Evolutionary conservation across 371 early-diverging fungal species (phyloP), one percentile per base, ranked within the genome.

Genomic region (Mucor ambiguus): DNA sequence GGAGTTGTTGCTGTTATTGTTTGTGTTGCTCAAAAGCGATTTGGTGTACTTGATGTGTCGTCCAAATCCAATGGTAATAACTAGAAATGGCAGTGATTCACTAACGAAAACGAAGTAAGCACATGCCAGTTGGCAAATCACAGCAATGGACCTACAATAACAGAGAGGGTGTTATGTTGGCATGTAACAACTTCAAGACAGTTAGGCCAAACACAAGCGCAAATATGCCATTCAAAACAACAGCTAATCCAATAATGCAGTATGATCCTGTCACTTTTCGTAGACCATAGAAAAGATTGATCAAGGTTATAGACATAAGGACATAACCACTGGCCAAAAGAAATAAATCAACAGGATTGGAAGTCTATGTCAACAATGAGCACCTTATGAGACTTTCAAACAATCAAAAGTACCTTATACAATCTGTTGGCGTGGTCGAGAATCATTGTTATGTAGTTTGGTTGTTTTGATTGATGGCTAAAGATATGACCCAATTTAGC

Each of bases 21-120:
- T 71, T 73, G 44, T 48, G 70, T 28, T 87, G 80, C 16, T 18
- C 16, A 62, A 24, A 6, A 95, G 90, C 24, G 92, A 85, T 63
- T 90, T 89, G 64, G 93, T 89, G 66, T 95, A 81, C n/a, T 82
- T 80, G 78, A 88, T 89, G 41, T 94, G 92, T 69, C 93, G 89
- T 70, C 95, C 95, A 67, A 95, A 95, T 3, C 95, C 95, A 43
- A 95, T 88, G 35, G 93, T 92, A 68, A 94, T 89, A 48, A 93
- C 90, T 61, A 96, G 83, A 82, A 95, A 95, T 14, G 96, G 96
- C 64, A 95, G 85, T 16, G 94, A 92, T 72, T 96, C 95, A 60
- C 76, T 76, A 55, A 12, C 24, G 16, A 33, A 5, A 33, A 61
- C 16, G 26, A 81, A 61, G 62, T 86, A 85, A 37, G 86, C 82